Conservation (phyloP, 805 yeast genomes). For the Kockiozyma suomiensis region DNA sequence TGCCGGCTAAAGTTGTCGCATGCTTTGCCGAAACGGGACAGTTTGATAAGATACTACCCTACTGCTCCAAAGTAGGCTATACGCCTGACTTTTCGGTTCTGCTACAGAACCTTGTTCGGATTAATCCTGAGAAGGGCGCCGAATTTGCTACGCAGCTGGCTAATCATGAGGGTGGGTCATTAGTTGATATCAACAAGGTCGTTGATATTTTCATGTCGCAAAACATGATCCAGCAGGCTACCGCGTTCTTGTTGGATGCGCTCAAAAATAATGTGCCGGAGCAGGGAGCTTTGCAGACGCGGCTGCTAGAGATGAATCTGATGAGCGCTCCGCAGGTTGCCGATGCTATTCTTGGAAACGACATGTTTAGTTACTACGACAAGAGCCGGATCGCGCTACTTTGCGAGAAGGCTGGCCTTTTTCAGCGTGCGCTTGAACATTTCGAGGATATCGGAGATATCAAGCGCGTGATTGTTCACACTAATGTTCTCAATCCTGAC, state of each 20-base stretch:
- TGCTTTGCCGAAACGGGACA: conserved; percentile 94
- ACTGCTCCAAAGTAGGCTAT: conserved; percentile 84
- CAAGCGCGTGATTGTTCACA: conserved; percentile 89
- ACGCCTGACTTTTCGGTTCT: conserved; percentile 87
- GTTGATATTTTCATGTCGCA: conserved; percentile 95
- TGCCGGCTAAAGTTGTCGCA: conserved; percentile 86
- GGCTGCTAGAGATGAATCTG: conserved; percentile 88
- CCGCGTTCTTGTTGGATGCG: conserved; percentile 94
- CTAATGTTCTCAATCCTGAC: conserved; percentile 81
- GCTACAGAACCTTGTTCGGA: conserved; percentile 86
- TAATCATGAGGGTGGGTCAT: conserved; percentile 59
- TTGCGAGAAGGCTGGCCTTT: conserved; percentile 94
- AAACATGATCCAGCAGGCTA: conserved; percentile 94
- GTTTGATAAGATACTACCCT: conserved; percentile 93
- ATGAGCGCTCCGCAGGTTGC: conserved; percentile 99
- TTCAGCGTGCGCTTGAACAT: conserved; percentile 94
- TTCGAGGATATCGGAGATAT: conserved; percentile 93
- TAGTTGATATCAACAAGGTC: conserved; percentile 77
- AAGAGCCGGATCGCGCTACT: conserved; percentile 88
- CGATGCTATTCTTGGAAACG: conserved; percentile 94
- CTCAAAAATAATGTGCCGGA: conserved; percentile 90
- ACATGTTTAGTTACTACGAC: conserved; percentile 94
- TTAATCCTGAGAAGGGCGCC: conserved; percentile 96
- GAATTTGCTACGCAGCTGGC: conserved; percentile 91
- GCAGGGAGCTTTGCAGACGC: conserved; percentile 94